Conservation (phyloP, 2,329 filamentous ascomycete species). For the Colletotrichum euphorbiae region DNA sequence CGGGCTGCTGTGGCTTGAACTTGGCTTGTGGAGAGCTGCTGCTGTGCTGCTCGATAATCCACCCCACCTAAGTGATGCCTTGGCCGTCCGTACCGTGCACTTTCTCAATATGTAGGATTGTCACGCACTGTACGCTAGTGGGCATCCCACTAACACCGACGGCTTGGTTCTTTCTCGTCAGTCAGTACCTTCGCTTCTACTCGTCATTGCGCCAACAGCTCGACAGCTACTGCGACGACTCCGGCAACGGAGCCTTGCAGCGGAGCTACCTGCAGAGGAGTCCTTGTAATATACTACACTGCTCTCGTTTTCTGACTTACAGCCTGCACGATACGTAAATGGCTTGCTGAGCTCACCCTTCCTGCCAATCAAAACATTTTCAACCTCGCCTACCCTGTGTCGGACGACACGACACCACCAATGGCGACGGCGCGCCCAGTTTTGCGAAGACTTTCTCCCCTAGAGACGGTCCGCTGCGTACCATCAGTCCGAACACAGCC, state of each 20-base stretch:
- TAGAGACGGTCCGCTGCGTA: neutral
- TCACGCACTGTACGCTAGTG: slow-evolving; percentile 15
- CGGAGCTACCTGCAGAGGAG: neutral
- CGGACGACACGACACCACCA: neutral
- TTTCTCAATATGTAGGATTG: too few relatives aligned
- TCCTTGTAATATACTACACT: neutral
- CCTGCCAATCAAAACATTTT: slow-evolving; percentile 1
- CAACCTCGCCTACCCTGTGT: neutral
- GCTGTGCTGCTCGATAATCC: slow-evolving; percentile 19
- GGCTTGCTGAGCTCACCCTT: slow-evolving; percentile 9
- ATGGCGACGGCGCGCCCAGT: slow-evolving; percentile 26
- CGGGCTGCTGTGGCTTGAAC: slow-evolving; percentile 37
- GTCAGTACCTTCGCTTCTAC: neutral
- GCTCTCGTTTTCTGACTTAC: slow-evolving; percentile 1
- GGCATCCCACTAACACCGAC: slow-evolving; percentile 26
- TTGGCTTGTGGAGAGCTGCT: slow-evolving; percentile 36
- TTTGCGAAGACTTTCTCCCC: slow-evolving; percentile 16
- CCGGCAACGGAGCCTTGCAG: slow-evolving; percentile 1
- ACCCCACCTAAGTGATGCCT: slow-evolving; percentile 26
- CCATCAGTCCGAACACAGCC: neutral
- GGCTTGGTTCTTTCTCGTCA: slow-evolving; percentile 15
- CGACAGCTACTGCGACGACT: slow-evolving; percentile 1
- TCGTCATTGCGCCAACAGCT: slow-evolving; percentile 25
- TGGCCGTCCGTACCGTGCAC: slow-evolving; percentile 3
- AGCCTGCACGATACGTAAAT: neutral